A percentile compares a stretch with the other conserved stretches of the same genome.
Conservation (phyloP, 2,329 filamentous ascomycete genomes). For the Hymenoscyphus fructigenus region DNA sequence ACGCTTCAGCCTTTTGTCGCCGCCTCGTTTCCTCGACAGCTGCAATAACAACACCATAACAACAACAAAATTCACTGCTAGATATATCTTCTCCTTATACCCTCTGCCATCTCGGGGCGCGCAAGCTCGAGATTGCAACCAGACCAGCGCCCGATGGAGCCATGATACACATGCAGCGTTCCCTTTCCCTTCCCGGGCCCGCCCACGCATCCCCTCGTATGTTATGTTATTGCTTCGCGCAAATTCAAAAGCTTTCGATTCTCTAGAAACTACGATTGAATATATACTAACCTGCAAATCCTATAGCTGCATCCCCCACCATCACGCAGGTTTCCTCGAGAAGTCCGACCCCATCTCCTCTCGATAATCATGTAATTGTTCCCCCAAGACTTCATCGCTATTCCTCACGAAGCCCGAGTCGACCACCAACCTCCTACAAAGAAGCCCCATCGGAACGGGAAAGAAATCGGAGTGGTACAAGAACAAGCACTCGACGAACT, state of each 20-base stretch:
- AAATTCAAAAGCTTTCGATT: neutral
- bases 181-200: conserved; percentile 38
- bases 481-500: conserved; percentile 19
- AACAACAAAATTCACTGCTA: neutral
- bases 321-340: conserved; percentile 51
- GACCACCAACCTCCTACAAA: conserved; percentile 46
- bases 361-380: conserved; percentile 49
- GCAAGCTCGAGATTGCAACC: conserved; percentile 30
- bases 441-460: conserved; percentile 45
- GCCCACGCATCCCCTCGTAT: conserved; percentile 38
- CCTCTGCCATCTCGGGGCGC: conserved; percentile 30
- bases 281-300: conserved; percentile 17
- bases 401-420: conserved; percentile 55
- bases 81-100: neutral
- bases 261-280: neutral
- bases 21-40: conserved; percentile 3
- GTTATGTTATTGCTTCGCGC: conserved; percentile 21
- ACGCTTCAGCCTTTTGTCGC: neutral
- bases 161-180: conserved; percentile 40
- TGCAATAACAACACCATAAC: conserved; percentile 7
- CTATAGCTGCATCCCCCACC: conserved; percentile 51
- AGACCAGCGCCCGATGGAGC: conserved; percentile 33
- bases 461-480: conserved; percentile 40
- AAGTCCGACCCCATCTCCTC: conserved; percentile 55
- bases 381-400: conserved; percentile 49